Evolutionary conservation across 2,329 filamentous ascomycete genomes (phyloP).

Genomic region (Nectriaceae sp.): DNA sequence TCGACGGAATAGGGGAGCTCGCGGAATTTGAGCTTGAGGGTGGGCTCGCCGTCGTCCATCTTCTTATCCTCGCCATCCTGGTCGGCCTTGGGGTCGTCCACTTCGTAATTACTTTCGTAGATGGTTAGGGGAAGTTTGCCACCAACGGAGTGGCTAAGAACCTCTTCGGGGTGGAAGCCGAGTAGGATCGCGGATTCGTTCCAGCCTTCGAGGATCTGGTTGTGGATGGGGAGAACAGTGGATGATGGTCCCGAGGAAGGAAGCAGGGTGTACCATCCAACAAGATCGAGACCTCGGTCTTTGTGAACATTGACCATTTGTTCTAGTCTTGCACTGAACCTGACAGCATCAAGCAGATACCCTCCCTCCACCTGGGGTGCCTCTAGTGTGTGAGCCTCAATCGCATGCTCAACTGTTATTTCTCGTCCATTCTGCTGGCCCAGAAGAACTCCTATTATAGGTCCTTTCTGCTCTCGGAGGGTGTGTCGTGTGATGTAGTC

Average conservation of each 20-base stretch:
- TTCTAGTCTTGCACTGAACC: constrained; percentile 78
- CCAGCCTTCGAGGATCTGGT: constrained; percentile 70
- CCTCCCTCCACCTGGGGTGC: constrained; percentile 52
- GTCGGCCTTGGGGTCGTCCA: constrained; percentile 54
- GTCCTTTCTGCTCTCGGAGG: constrained; percentile 71
- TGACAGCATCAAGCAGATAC: constrained; percentile 64
- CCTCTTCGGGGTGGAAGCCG: constrained; percentile 75
- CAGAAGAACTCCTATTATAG: constrained; percentile 83
- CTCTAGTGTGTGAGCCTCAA: constrained; percentile 69
- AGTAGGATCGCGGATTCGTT: constrained; percentile 89
- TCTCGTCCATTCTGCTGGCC: constrained; percentile 90
- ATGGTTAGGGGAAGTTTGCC: constrained; percentile 87
- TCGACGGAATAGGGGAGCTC: constrained; percentile 87
- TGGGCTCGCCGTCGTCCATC: constrained; percentile 65
- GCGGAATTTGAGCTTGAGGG: constrained; percentile 71
- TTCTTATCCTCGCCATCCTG: constrained; percentile 66
- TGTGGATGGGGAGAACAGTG: constrained; percentile 73
- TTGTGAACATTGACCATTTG: constrained; percentile 95
- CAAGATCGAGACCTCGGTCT: constrained; percentile 76
- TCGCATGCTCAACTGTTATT: constrained; percentile 90
- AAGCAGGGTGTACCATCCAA: constrained; percentile 89
- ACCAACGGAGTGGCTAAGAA: constrained; percentile 58
- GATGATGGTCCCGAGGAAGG: constrained; percentile 70
- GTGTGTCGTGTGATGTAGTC: constrained; percentile 94
- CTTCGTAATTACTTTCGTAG: constrained; percentile 82